phyloP scores from a whole-genome alignment of 306 rosid genomes.

The Citrullus colocynthis region DNA sequence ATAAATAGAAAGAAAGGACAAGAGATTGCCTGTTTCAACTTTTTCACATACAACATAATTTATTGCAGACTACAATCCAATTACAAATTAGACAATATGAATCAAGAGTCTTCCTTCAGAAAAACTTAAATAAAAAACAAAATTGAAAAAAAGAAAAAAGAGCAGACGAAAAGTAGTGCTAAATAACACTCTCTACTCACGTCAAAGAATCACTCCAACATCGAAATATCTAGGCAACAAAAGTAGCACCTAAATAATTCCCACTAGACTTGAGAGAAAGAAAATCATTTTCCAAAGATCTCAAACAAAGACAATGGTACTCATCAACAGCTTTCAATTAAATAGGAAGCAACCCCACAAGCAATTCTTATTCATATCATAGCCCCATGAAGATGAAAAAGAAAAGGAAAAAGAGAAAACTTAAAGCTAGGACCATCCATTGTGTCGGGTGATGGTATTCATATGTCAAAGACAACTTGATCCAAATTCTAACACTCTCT shows the following conservation, averaged over 20 bases:
- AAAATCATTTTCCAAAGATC: conserved; percentile 14
- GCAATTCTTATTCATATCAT: not conserved
- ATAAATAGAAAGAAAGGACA: not conserved
- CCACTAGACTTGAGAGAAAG: conserved; percentile 7
- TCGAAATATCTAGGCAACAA: not conserved
- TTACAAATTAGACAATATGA: not conserved
- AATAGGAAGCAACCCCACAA: conserved; percentile 5
- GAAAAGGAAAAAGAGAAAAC: not conserved
- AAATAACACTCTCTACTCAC: not conserved
- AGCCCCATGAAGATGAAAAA: not conserved
- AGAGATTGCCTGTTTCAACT: not conserved
- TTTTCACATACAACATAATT: not conserved
- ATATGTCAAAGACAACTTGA: conserved; percentile 16
- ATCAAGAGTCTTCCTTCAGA: not conserved
- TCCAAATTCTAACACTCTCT: conserved; percentile 14
- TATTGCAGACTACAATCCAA: not conserved
- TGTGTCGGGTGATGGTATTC: conserved; percentile 17
- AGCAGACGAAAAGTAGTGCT: not conserved
- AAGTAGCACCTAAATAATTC: not conserved
- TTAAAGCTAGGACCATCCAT: conserved; percentile 17
- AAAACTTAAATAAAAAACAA: not conserved
- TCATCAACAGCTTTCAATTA: not conserved
- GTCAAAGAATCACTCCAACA: not conserved
- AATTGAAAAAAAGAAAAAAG: too few species aligned
- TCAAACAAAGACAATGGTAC: not conserved